phyloP scores from a whole-genome alignment of 2,329 filamentous ascomycete species.

The Colletotrichum sp. region DNA sequence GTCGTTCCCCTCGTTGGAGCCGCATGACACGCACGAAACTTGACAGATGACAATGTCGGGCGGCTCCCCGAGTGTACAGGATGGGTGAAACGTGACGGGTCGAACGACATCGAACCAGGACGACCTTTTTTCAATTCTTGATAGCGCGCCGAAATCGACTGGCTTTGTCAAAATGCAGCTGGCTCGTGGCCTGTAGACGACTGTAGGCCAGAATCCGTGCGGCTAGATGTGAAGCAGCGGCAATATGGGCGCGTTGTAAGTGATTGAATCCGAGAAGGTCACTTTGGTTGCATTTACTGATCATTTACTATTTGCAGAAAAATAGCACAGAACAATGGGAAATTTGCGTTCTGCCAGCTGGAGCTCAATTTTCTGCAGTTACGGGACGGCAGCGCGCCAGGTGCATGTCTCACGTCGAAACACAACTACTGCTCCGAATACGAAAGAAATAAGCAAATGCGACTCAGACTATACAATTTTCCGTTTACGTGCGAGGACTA shows the following conservation, averaged over 20 bases:
- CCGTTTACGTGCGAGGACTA: neutral
- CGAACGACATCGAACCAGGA: neutral
- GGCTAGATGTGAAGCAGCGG: neutral
- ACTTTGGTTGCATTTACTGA: neutral
- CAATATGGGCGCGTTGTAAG: neutral
- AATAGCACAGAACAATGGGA: neutral
- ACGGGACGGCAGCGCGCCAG: neutral
- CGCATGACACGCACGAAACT: neutral
- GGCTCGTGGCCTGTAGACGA: neutral
- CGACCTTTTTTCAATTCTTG: neutral
- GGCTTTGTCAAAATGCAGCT: neutral
- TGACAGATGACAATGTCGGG: neutral
- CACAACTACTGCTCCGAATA: neutral
- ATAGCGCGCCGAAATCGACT: neutral
- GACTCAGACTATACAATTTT: neutral
- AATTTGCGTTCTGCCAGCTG: neutral
- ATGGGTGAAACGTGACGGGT: neutral
- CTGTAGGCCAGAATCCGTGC: neutral
- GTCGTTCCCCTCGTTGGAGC: neutral
- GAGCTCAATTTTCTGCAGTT: neutral
- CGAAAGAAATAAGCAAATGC: neutral
- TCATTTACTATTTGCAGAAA: neutral
- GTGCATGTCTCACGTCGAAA: neutral
- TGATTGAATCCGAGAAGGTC: neutral
- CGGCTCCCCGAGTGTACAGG: neutral